A percentile compares a stretch with the other conserved stretches of the same genome.
phyloP scores from a whole-genome alignment of 768 basidiomycete species.

The Serendipita sp. region DNA sequence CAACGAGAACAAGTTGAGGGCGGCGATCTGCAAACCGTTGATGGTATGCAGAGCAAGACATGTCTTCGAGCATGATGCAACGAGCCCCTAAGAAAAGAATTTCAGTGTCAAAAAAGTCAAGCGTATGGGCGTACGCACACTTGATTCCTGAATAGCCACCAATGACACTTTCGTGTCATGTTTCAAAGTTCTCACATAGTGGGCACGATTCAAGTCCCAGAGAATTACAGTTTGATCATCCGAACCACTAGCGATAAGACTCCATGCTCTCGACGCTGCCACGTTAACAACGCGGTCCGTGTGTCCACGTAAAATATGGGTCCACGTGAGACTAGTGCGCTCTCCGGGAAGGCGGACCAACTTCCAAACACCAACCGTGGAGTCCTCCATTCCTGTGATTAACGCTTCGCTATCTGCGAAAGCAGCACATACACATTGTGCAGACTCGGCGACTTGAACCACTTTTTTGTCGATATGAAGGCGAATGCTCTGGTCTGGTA shows the following conservation, averaged over 20 bases:
- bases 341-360: conserved; percentile 26
- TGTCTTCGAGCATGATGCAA: conserved; percentile 63
- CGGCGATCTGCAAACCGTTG: conserved; percentile 65
- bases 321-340: conserved; percentile 25
- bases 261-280: conserved; percentile 67
- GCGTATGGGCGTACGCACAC: conserved; percentile 32
- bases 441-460: conserved; percentile 62
- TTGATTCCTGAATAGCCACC: conserved; percentile 72
- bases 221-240: conserved; percentile 72
- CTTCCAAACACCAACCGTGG: conserved; percentile 74
- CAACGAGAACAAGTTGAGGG: conserved; percentile 40
- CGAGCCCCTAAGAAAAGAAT: conserved; percentile 50
- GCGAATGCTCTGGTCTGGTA: conserved; percentile 29
- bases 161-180: conserved; percentile 46
- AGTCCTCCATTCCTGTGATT: conserved; percentile 66
- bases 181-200: conserved; percentile 69
- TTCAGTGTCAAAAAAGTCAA: not conserved
- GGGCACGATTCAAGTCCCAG: conserved; percentile 79
- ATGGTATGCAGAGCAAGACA: conserved; percentile 70
- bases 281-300: conserved; percentile 50
- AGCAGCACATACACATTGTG: conserved; percentile 52
- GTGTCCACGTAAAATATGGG: conserved; percentile 71
- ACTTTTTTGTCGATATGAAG: conserved; percentile 50
- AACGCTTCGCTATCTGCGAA: conserved; percentile 63
- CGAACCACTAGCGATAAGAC: conserved; percentile 65